Conservation (phyloP, 371 early-diverging fungal species). For the Syncephalastrum sp. region DNA sequence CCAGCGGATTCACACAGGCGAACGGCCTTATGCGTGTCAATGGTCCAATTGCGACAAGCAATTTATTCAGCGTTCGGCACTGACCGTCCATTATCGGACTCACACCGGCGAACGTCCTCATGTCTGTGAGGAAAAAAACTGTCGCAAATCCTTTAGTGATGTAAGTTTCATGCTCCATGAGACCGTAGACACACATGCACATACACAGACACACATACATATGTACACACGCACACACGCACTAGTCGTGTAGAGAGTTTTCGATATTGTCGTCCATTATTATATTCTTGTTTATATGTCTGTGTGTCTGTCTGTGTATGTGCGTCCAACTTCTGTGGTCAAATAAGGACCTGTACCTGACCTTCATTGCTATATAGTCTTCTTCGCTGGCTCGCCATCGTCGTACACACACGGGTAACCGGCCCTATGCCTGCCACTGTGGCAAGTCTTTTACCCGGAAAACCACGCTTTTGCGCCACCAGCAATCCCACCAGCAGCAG, state of each 20-base stretch:
- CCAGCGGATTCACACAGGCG: constrained; percentile 18
- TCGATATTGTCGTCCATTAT: neutral
- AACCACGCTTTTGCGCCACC: constrained; percentile 17
- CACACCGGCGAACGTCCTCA: constrained; percentile 84
- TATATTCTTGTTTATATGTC: neutral
- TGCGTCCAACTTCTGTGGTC: too few relatives aligned
- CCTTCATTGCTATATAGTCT: constrained; percentile 9
- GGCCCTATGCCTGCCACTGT: constrained; percentile 22
- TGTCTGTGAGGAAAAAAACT: constrained; percentile 61
- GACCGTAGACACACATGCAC: too few relatives aligned
- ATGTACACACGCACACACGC: too few relatives aligned
- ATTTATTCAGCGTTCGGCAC: constrained; percentile 79
- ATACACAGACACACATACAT: neutral
- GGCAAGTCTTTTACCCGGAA: constrained; percentile 18
- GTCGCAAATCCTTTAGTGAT: constrained; percentile 55
- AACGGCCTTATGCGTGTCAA: constrained; percentile 16
- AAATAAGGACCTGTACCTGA: too few relatives aligned
- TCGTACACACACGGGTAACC: constrained; percentile 27
- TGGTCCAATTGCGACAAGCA: constrained; percentile 40
- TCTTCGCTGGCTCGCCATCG: constrained; percentile 26
- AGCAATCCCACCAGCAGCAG: constrained; percentile 5
- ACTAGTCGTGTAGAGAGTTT: too few relatives aligned
- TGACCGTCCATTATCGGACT: constrained; percentile 77
- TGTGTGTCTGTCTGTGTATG: neutral
- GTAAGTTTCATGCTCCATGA: constrained; percentile 6